Conservation (phyloP, 139 green algal species). For the Diplosphaera chodatii region DNA sequence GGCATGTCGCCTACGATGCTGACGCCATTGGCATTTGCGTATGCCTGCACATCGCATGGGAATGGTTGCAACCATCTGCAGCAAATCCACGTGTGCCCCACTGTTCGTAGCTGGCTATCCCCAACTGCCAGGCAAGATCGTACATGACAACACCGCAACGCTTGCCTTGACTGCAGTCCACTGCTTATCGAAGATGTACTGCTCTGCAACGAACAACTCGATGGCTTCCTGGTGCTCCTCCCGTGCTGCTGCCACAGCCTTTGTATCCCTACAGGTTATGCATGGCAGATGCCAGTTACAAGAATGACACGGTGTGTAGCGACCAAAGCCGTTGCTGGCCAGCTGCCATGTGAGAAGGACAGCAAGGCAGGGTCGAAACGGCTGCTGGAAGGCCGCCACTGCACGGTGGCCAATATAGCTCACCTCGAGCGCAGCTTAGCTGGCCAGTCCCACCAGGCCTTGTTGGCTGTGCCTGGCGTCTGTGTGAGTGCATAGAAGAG, state of each 20-base stretch:
- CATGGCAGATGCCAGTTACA: too few relatives aligned
- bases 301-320: too few relatives aligned
- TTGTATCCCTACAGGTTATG: slow-evolving; percentile 19
- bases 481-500: slow-evolving; percentile 71
- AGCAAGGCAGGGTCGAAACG: too few relatives aligned
- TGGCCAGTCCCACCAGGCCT: slow-evolving; percentile 93
- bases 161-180: slow-evolving; percentile 76
- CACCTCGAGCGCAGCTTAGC: slow-evolving; percentile 36
- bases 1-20: slow-evolving; percentile 96
- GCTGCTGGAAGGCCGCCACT: too few relatives aligned
- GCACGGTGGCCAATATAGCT: slow-evolving; percentile 44
- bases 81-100: too few relatives aligned
- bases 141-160: too few relatives aligned
- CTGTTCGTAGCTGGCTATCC: too few relatives aligned
- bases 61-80: too few relatives aligned
- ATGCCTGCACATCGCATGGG: slow-evolving; percentile 44
- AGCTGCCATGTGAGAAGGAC: too few relatives aligned
- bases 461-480: slow-evolving; percentile 18
- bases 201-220: slow-evolving; percentile 80
- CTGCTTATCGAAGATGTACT: slow-evolving; percentile 95
- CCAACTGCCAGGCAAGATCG: too few relatives aligned
- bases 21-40: slow-evolving; percentile 81
- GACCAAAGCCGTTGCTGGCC: too few relatives aligned
- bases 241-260: slow-evolving; percentile 27
- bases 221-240: slow-evolving; percentile 56